These are phyloP conservation scores for Tylopilus subfusipes DNA, from an alignment of 768 basidiomycete species.

Conservation along the genomic window DNA sequence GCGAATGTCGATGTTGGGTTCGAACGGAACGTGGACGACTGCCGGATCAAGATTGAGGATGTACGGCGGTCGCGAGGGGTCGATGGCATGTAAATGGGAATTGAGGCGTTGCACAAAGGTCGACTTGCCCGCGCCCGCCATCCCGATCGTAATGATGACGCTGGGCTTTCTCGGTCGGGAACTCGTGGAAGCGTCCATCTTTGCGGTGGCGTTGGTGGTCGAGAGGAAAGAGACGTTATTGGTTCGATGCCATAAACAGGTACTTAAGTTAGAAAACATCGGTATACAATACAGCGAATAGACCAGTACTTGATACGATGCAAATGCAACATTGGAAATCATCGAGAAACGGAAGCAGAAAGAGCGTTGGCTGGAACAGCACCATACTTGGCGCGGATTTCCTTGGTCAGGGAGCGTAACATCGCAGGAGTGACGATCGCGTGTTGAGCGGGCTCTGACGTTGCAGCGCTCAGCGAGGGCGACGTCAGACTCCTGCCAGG, in stretches of 20 bases:
- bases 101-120: conserved; percentile 96
- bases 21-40: conserved; percentile 86
- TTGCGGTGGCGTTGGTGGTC: conserved; percentile 6
- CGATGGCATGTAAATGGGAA: conserved; percentile 74
- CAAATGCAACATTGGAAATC: background rate
- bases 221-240: background rate
- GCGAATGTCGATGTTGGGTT: conserved; percentile 95
- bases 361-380: background rate
- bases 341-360: conserved; percentile 10
- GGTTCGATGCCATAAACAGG: conserved; percentile 18
- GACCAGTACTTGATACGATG: conserved; percentile 5
- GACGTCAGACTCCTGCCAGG: conserved; percentile 25
- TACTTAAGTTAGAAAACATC: too few relatives aligned
- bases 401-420: conserved; percentile 43
- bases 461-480: conserved; percentile 47
- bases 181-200: conserved; percentile 23
- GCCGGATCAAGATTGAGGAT: conserved; percentile 98
- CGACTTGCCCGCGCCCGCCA: conserved; percentile 97
- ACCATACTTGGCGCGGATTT: conserved; percentile 32
- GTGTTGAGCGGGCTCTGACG: conserved; percentile 32
- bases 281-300: background rate
- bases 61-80: conserved; percentile 76
- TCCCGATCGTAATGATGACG: conserved; percentile 88
- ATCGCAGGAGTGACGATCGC: conserved; percentile 58
- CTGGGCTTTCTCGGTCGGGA: conserved; percentile 52